Evolutionary conservation across 2,329 filamentous ascomycete species (phyloP), one percentile per base, ranked within the genome.

Genomic region (Cytospora leucostoma): DNA sequence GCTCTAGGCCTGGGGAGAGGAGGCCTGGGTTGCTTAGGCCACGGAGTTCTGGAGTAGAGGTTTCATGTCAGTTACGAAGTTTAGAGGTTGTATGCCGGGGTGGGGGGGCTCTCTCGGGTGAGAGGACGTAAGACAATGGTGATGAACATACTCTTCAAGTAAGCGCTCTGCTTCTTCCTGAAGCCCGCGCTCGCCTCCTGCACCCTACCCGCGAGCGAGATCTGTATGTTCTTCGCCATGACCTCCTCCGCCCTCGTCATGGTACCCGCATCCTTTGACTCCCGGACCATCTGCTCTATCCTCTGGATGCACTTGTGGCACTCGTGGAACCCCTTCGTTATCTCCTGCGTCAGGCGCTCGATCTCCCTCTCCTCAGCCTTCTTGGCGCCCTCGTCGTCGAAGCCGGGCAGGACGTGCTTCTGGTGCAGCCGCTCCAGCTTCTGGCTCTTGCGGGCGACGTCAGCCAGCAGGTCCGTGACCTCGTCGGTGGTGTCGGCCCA

Each of bases 401-500:
- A 99, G 34, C 94, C 93, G 0, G 95, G 95, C 15, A 99, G 83
- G 51, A 99, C 91, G 77, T 99, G 95, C 75, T 98, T 98, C 77
- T 97, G 93, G 75, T 99, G 95, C 66, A 99, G 81, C 73, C 93
- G 92, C 73, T 98, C 95, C 37, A 99, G 84, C 70, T 88, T 88
- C 70, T 91, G 88, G 68, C 92, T 91, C 78, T 96, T 92, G 65
- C 86, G 88, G 59, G 92, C 89, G 68, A 98, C 92, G 63, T 91
- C 87, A 66, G 86, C 84, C 11, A 99, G 84, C 50, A 91, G 79
- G 64, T 97, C 92, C 35, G 90, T 88, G 65, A 99, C 92, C 74
- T 98, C 93, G 74, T 98, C 95, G 71, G 93, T 93, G 64, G 97
- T 84, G 73, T 99, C 95, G 64, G 94, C 90, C 95, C 95, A 99